A percentile compares a stretch with the other conserved stretches of the same genome.
phyloP scores from a whole-genome alignment of 2,329 filamentous ascomycete species.

The Botryotinia calthae region DNA sequence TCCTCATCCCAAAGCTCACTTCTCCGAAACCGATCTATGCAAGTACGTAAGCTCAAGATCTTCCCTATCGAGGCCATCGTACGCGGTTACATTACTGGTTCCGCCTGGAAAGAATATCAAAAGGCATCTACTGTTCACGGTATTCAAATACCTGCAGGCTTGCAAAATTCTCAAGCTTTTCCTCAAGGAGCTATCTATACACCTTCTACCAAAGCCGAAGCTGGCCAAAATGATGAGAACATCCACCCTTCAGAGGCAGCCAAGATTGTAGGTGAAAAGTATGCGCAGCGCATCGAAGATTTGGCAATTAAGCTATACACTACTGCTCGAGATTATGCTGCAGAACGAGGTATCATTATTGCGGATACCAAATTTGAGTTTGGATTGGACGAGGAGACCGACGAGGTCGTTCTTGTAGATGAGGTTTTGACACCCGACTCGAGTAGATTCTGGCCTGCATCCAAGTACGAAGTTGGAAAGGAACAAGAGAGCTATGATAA shows the following conservation, averaged over 20 bases:
- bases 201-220: slow-evolving; percentile 65
- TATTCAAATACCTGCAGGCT: slow-evolving; percentile 54
- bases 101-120: slow-evolving; percentile 67
- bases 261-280: slow-evolving; percentile 50
- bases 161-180: slow-evolving; percentile 62
- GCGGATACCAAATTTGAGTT: slow-evolving; percentile 77
- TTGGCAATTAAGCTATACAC: slow-evolving; percentile 60
- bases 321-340: slow-evolving; percentile 52
- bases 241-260: slow-evolving; percentile 58
- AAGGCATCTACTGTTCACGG: slow-evolving; percentile 63
- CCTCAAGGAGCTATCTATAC: slow-evolving; percentile 62
- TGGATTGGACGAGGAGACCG: slow-evolving; percentile 56
- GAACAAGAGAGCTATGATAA: slow-evolving; percentile 88
- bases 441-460: slow-evolving; percentile 82
- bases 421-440: slow-evolving; percentile 77
- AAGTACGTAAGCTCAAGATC: slow-evolving; percentile 61
- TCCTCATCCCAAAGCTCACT: slow-evolving; percentile 44
- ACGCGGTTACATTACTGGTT: slow-evolving; percentile 71
- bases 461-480: slow-evolving; percentile 67
- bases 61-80: slow-evolving; percentile 71
- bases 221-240: slow-evolving; percentile 67
- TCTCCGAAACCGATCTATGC: slow-evolving; percentile 59
- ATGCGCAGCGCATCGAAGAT: slow-evolving; percentile 58
- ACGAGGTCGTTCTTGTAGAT: slow-evolving; percentile 66
- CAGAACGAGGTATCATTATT: slow-evolving; percentile 63